Conservation (phyloP, 495 filamentous ascomycete genomes). For the Xylaria acuta region DNA sequence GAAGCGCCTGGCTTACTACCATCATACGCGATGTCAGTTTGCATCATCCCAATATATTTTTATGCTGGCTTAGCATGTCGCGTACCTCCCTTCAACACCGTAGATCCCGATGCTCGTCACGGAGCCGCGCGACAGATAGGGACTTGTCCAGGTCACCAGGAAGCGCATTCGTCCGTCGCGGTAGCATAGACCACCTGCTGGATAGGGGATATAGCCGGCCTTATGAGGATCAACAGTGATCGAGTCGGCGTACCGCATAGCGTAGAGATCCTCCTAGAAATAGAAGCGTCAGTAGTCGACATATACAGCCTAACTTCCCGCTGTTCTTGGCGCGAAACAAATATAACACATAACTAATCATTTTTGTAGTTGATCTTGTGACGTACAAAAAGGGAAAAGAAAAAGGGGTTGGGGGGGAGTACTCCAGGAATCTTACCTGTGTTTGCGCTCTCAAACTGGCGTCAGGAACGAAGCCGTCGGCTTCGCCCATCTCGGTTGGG, state of each 20-base stretch:
- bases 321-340: too few species aligned
- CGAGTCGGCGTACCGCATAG: constrained; percentile 45
- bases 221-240: constrained; percentile 60
- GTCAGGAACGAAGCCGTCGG: constrained; percentile 42
- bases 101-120: constrained; percentile 51
- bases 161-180: constrained; percentile 53
- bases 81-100: constrained; percentile 54
- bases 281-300: background rate
- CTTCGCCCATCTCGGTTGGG: constrained; percentile 30
- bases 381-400: background rate
- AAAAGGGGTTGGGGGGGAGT: background rate
- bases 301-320: background rate
- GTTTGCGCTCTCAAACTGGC: constrained; percentile 43
- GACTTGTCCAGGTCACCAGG: constrained; percentile 56
- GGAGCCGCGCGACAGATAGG: constrained; percentile 44
- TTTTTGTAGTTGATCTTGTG: background rate
- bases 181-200: constrained; percentile 53
- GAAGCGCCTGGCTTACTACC: constrained; percentile 53
- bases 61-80: background rate
- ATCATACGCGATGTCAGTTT: background rate
- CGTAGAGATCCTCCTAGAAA: constrained; percentile 40
- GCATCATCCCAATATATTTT: background rate
- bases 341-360: background rate
- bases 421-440: constrained; percentile 8
- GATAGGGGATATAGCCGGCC: constrained; percentile 56